Percentiles rank a stretch among this genome's conserved stretches.
Conservation (phyloP, 1,284 basidiomycete genomes). For the Cryptococcus sp. region DNA sequence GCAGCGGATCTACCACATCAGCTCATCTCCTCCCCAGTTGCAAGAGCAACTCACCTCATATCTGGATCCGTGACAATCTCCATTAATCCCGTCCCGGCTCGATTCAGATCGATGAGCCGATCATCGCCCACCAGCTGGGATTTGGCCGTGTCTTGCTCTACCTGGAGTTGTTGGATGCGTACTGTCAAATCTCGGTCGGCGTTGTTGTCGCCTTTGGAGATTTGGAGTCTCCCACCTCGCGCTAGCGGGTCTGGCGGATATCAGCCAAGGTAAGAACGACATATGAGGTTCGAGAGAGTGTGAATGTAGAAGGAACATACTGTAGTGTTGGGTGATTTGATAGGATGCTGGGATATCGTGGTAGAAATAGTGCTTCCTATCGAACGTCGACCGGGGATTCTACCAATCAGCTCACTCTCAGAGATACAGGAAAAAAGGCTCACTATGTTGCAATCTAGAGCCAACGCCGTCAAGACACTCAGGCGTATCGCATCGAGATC, state of each 20-base stretch:
- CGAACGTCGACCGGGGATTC: slow-evolving; percentile 73
- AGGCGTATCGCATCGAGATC: slow-evolving; percentile 76
- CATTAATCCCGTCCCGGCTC: slow-evolving; percentile 84
- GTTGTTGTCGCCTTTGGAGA: slow-evolving; percentile 45
- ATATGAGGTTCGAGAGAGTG: neutral
- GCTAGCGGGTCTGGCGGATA: slow-evolving; percentile 66
- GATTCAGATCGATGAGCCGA: slow-evolving; percentile 77
- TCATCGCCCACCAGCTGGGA: slow-evolving; percentile 62
- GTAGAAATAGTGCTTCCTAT: slow-evolving; percentile 98
- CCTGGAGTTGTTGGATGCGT: slow-evolving; percentile 86
- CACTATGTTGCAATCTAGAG: slow-evolving; percentile 64
- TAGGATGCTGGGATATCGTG: slow-evolving; percentile 89
- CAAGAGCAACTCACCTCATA: slow-evolving; percentile 57
- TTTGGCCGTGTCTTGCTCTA: slow-evolving; percentile 98
- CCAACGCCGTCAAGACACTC: slow-evolving; percentile 74
- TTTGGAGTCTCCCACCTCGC: slow-evolving; percentile 58
- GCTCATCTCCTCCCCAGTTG: neutral
- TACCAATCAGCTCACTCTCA: slow-evolving; percentile 6
- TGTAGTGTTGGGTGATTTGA: slow-evolving; percentile 95
- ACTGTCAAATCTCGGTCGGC: slow-evolving; percentile 51
- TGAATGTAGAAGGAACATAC: slow-evolving; percentile 50
- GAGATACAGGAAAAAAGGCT: slow-evolving; percentile 9
- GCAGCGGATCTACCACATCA: slow-evolving; percentile 63
- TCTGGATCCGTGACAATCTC: slow-evolving; percentile 96
- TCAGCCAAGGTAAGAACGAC: neutral